Evolutionary conservation across 169 alveolate species (phyloP).

Genomic region (Cryptosporidium meleagridis): DNA sequence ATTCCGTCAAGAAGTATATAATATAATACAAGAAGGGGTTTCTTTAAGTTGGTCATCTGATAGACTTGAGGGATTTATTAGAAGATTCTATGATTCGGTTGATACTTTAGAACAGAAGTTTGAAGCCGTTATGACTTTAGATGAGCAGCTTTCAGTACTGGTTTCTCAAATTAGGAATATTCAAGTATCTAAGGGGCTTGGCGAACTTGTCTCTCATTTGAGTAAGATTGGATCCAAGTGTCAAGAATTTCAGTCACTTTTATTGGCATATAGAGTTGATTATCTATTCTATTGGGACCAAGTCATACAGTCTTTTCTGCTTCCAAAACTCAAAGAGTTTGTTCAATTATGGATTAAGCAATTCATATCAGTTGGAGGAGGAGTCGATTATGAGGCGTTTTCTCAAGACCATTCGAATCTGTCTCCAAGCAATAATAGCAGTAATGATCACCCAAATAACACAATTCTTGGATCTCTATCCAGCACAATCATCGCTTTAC

Average conservation of each 20-base stretch:
- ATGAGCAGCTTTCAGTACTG: constrained; percentile 51
- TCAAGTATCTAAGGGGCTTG: constrained; percentile 33
- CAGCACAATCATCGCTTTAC: constrained; percentile 20
- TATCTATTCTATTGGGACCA: constrained; percentile 58
- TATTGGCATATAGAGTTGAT: constrained; percentile 47
- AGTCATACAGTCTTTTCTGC: constrained; percentile 36
- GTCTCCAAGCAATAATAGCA: not conserved
- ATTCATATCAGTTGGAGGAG: constrained; percentile 14
- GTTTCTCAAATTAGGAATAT: constrained; percentile 49
- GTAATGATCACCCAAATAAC: too few species aligned
- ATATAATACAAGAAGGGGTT: constrained; percentile 78
- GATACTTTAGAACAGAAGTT: constrained; percentile 80
- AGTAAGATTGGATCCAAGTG: constrained; percentile 5
- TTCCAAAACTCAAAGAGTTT: constrained; percentile 46
- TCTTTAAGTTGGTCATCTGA: constrained; percentile 81
- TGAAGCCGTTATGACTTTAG: constrained; percentile 77
- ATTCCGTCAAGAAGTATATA: constrained; percentile 60
- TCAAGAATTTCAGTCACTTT: constrained; percentile 9
- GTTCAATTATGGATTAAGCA: constrained; percentile 40
- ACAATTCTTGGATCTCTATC: not conserved
- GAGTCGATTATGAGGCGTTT: not conserved
- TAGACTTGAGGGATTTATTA: constrained; percentile 77
- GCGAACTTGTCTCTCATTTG: constrained; percentile 31
- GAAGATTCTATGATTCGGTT: constrained; percentile 76
- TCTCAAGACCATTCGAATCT: not conserved